Base-by-base conservation (phyloP, 192 early-diverging fungal species). In the Gigaspora rosea region DNA sequence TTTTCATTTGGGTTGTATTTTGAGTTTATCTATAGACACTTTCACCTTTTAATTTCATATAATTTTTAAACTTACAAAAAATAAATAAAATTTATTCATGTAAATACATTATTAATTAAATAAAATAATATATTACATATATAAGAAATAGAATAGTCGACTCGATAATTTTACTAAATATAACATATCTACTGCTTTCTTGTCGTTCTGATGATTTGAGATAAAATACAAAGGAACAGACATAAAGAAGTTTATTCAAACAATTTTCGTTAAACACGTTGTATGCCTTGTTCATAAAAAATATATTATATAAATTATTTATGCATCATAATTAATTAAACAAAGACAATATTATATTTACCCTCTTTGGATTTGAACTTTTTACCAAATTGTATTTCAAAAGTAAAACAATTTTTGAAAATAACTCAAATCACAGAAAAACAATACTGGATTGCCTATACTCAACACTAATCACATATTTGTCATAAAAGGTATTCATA, bases 291-390 rank as follows among this genome's bases (percentile, higher is more conserved):
- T 41, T 41, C 2, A 2, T 41, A 41, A 2, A 41, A 41, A 41
- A 41, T 41, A 41, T 1, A 41, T n/a, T n/a, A n/a, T n/a, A n/a
- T n/a, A n/a, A n/a, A n/a, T 41, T 41, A 41, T 41, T 41, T 6
- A 41, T 7, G 41, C 7, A 6, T 41, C 41, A 41, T 41, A 41
- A 41, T 41, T 41, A 41, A 41, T 41, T 41, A 47, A 46, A 20
- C 3, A 5, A 67, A 46, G 46, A 13, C 8, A 12, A 67, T 46
- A 67, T 46, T 12, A 3, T 67, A 36, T 46, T 67, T 41, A 67
- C 65, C 36, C 18, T 67, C 46, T 67, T 67, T 67, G 65, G 46
- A 47, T 67, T 67, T 47, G 65, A 41, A 41, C 1, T 67, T 36
- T 27, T 11, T 46, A 67, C 11, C 41, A 67, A 18, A 16, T 8